Evolutionary conservation across 2,329 filamentous ascomycete species (phyloP).

Genomic region (Ophiocordyceps camponoti-rufipedis): DNA sequence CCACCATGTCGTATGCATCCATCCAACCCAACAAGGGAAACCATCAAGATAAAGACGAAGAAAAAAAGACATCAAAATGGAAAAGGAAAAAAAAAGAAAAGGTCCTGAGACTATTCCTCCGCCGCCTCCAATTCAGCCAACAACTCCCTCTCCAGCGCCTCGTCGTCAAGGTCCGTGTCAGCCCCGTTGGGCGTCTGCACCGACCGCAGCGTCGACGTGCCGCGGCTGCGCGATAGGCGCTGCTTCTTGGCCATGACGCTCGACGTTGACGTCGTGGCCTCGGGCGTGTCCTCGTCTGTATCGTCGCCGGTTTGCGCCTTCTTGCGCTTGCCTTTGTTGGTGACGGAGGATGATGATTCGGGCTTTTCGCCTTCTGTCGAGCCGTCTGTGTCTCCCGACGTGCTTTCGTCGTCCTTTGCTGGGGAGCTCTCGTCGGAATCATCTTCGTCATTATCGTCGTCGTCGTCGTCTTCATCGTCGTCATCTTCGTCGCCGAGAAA

Average conservation of each 20-base stretch:
- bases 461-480: constrained; percentile 22
- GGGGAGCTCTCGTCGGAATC: constrained; percentile 3
- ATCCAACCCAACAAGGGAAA: not conserved
- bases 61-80: not conserved
- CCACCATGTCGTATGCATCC: too few relatives aligned
- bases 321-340: constrained; percentile 14
- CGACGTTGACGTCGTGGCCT: constrained; percentile 5
- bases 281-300: constrained; percentile 12
- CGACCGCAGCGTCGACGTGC: constrained; percentile 27
- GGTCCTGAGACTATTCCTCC: constrained; percentile 6
- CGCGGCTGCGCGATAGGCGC: constrained; percentile 23
- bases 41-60: not conserved
- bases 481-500: constrained; percentile 44
- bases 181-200: constrained; percentile 22
- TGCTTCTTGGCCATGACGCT: constrained; percentile 32
- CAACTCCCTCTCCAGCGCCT: constrained; percentile 41
- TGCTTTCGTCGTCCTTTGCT: constrained; percentile 2
- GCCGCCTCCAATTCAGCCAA: constrained; percentile 36
- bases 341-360: not conserved
- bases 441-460: constrained; percentile 6
- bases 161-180: constrained; percentile 28
- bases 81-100: not conserved
- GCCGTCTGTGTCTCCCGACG: not conserved
- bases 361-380: constrained; percentile 5
- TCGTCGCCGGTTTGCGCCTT: constrained; percentile 10